Conservation (phyloP, 768 basidiomycete species). For the Cystobasidium tubakii region DNA sequence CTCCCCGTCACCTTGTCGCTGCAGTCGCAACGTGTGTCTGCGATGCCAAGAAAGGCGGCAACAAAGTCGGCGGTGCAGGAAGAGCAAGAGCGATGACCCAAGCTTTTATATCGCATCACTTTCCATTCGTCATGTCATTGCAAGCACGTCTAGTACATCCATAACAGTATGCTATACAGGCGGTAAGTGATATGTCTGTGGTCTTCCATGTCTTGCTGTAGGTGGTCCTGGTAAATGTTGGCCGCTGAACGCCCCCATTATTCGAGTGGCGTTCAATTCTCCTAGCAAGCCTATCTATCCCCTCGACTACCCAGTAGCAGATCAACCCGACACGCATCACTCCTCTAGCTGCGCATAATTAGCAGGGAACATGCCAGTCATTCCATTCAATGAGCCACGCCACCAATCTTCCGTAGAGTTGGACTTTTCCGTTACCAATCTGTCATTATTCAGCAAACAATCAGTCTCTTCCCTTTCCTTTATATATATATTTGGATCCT, state of each 20-base stretch:
- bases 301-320: too few relatives aligned
- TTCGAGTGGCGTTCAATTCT: background rate
- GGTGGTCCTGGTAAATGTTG: too few relatives aligned
- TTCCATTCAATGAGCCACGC: conserved; percentile 16
- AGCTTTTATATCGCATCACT: too few relatives aligned
- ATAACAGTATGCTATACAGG: too few relatives aligned
- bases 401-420: conserved; percentile 31
- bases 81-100: too few relatives aligned
- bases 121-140: too few relatives aligned
- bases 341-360: conserved; percentile 10
- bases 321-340: background rate
- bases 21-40: too few relatives aligned
- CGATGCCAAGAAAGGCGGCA: background rate
- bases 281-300: too few relatives aligned
- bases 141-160: too few relatives aligned
- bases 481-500: background rate
- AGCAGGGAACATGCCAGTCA: conserved; percentile 24
- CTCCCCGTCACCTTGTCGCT: background rate
- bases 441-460: background rate
- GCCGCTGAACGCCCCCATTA: background rate
- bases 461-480: too few relatives aligned
- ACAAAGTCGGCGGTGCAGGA: background rate
- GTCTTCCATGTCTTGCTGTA: too few relatives aligned
- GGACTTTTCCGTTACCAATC: conserved; percentile 3
- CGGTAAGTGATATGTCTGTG: too few relatives aligned